Conservation (phyloP, 2,329 filamentous ascomycete species). For the Lachnellula subtilissima region DNA sequence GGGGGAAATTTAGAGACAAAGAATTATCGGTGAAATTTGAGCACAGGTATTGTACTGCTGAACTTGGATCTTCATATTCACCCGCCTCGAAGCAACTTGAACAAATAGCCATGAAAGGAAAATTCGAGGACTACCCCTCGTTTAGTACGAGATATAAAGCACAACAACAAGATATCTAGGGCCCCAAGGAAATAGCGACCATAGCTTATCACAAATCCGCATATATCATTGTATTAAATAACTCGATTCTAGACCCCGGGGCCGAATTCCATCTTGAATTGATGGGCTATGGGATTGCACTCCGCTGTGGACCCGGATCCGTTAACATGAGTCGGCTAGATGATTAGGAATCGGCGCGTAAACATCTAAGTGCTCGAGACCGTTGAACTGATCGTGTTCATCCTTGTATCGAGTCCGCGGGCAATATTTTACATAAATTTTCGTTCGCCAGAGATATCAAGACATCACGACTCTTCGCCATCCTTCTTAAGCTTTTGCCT, state of each 20-base stretch:
- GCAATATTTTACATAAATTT: background rate
- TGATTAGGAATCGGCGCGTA: no score
- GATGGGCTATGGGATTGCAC: no score
- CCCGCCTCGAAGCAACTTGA: no score
- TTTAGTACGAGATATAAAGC: no score
- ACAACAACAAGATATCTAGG: background rate
- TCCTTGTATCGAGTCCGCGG: background rate
- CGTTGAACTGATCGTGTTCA: background rate
- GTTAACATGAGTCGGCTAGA: no score
- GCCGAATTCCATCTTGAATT: no score
- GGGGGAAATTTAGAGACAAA: background rate
- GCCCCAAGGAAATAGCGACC: background rate
- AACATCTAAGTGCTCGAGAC: no score
- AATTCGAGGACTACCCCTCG: no score
- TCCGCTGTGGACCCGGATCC: no score
- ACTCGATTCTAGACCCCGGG: no score
- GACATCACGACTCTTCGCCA: slow-evolving; percentile 2
- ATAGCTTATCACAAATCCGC: background rate
- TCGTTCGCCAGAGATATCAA: background rate
- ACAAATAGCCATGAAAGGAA: no score
- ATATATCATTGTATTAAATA: background rate
- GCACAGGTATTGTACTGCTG: background rate
- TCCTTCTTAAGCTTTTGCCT: slow-evolving; percentile 8
- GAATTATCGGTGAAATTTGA: no score
- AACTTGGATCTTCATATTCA: background rate